Evolutionary conservation across 2,329 filamentous ascomycete genomes (phyloP).

Genomic region (Aspergillus pseudoviridinutans): DNA sequence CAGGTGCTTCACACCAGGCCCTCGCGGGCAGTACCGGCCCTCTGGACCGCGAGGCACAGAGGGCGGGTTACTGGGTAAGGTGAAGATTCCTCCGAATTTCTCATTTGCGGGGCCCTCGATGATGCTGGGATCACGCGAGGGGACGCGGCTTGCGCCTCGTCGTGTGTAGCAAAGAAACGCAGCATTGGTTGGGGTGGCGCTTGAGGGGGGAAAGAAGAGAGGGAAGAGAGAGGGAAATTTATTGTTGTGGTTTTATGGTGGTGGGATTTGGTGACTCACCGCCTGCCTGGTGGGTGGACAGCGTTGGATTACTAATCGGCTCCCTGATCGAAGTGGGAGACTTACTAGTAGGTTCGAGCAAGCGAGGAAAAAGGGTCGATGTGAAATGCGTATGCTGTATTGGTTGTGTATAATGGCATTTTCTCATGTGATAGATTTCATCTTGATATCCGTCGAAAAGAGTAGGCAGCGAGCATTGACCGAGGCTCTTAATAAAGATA

Average conservation of each 20-base stretch:
- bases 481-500: no score
- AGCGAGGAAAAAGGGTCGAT: not conserved
- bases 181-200: constrained; percentile 85
- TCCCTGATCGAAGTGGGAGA: no score
- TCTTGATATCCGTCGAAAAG: not conserved
- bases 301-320: not conserved
- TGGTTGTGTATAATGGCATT: not conserved
- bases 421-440: not conserved
- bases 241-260: constrained; percentile 9
- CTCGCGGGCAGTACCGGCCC: constrained; percentile 67
- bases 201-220: constrained; percentile 51
- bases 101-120: constrained; percentile 66
- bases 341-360: not conserved
- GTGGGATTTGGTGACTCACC: constrained; percentile 10
- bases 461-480: not conserved
- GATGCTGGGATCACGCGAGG: constrained; percentile 15
- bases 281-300: constrained; percentile 6
- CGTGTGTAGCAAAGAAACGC: constrained; percentile 92
- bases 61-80: constrained; percentile 41
- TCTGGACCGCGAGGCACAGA: constrained; percentile 23
- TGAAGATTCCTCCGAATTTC: constrained; percentile 99
- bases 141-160: constrained; percentile 44
- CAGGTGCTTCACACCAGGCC: constrained; percentile 83
- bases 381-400: not conserved
- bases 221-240: constrained; percentile 18